Conservation (phyloP, 345 rosid species). For the Populus pruinosa region DNA sequence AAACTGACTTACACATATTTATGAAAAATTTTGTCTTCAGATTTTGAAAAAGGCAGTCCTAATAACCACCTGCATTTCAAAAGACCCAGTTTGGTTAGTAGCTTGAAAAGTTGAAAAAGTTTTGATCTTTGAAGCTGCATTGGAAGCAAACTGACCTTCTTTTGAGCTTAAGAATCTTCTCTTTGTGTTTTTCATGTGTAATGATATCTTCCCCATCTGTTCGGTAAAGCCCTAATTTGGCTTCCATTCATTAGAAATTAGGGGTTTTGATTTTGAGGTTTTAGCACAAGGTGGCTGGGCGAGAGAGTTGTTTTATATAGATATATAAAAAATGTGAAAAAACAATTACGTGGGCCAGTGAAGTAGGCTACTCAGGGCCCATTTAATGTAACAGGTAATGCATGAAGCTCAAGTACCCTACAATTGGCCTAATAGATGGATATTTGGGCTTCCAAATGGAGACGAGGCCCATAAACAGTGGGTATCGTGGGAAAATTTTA, state of each 20-base stretch:
- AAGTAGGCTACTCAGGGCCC: too few species aligned
- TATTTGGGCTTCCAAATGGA: too few species aligned
- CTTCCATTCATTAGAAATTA: conserved; percentile 16
- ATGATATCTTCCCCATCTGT: conserved; percentile 40
- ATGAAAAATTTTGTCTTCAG: conserved; percentile 37
- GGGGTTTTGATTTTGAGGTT: neutral
- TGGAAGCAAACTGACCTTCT: conserved; percentile 41
- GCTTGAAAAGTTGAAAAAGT: neutral
- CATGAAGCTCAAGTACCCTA: too few species aligned
- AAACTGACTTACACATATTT: conserved; percentile 35
- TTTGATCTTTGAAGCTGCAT: neutral
- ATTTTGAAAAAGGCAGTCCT: conserved; percentile 45
- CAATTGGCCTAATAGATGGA: too few species aligned
- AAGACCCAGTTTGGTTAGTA: neutral
- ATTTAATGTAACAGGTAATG: too few species aligned
- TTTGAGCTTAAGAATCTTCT: conserved; percentile 49
- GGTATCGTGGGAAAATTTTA: too few species aligned
- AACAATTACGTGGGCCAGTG: too few species aligned
- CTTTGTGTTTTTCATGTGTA: conserved; percentile 46
- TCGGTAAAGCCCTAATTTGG: conserved; percentile 8
- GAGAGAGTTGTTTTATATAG: too few species aligned
- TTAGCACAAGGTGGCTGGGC: neutral
- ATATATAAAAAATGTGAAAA: too few species aligned
- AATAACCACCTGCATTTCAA: conserved; percentile 63
- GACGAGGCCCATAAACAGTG: too few species aligned